Evolutionary conservation across 495 filamentous ascomycete species (phyloP).

Genomic region (Hyaloscypha finlandica): DNA sequence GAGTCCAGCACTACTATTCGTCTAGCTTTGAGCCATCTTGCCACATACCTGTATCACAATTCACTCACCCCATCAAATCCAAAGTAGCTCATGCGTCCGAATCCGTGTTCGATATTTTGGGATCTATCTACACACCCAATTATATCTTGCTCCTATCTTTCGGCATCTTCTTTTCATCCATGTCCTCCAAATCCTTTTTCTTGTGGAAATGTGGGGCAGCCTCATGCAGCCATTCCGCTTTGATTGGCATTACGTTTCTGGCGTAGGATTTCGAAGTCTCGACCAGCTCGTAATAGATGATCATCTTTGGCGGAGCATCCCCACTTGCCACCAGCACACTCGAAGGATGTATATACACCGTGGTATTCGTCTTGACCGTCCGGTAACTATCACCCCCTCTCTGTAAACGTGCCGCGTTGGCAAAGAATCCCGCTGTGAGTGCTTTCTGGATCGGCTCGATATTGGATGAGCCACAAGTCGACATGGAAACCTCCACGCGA

Average conservation of each 20-base stretch:
- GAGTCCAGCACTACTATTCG: background rate
- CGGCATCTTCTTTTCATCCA: constrained; percentile 78
- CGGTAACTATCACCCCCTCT: constrained; percentile 86
- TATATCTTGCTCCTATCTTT: constrained; percentile 30
- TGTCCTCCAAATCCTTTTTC: constrained; percentile 82
- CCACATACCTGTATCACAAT: background rate
- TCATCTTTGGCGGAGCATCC: constrained; percentile 76
- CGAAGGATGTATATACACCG: constrained; percentile 88
- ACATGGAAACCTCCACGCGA: constrained; percentile 78
- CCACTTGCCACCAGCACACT: constrained; percentile 72
- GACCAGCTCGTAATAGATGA: constrained; percentile 91
- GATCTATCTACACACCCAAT: background rate
- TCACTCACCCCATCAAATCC: background rate
- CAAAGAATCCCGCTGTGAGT: constrained; percentile 90
- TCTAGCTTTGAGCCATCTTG: background rate
- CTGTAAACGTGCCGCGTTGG: constrained; percentile 86
- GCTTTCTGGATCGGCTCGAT: constrained; percentile 80
- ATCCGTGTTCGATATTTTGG: background rate
- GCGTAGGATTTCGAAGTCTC: constrained; percentile 95
- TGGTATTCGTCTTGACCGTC: constrained; percentile 91
- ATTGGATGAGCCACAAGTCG: constrained; percentile 69
- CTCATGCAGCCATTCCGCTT: constrained; percentile 84
- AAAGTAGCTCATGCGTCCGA: background rate
- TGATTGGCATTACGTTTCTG: constrained; percentile 80
- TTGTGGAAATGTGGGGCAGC: constrained; percentile 96